These are phyloP conservation scores for Canavalia ensiformis DNA, from an alignment of 306 rosid genomes.

Conservation along the genomic window DNA sequence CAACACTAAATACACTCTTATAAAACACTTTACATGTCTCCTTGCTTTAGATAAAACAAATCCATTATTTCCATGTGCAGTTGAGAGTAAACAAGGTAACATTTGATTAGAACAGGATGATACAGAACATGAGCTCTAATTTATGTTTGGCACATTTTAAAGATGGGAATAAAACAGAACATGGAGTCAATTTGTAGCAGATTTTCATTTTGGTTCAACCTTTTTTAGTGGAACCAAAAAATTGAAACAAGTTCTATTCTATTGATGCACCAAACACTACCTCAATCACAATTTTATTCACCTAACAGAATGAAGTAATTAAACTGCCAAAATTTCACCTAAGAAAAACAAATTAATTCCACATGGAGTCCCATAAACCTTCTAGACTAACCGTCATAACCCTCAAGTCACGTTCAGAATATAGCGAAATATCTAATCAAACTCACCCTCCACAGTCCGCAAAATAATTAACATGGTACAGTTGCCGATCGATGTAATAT, in stretches of 20 bases:
- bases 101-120: background rate
- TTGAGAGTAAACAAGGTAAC: background rate
- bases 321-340: background rate
- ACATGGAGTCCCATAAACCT: background rate
- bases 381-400: background rate
- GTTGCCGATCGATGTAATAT: background rate
- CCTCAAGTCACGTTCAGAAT: background rate
- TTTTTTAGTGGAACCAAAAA: too few relatives aligned
- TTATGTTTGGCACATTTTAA: background rate
- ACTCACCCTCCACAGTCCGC: background rate
- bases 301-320: background rate
- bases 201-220: background rate
- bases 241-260: background rate
- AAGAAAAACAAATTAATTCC: background rate
- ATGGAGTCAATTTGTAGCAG: background rate
- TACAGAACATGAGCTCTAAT: background rate
- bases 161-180: background rate
- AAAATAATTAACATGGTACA: slow-evolving; percentile 4
- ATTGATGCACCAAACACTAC: background rate
- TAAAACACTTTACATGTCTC: too few relatives aligned
- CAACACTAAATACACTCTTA: background rate
- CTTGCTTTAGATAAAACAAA: background rate
- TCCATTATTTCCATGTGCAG: background rate
- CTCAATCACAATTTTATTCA: slow-evolving; percentile 2
- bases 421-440: background rate